Conservation (phyloP, 2,329 filamentous ascomycete species). For the Setomelanomma holmii region DNA sequence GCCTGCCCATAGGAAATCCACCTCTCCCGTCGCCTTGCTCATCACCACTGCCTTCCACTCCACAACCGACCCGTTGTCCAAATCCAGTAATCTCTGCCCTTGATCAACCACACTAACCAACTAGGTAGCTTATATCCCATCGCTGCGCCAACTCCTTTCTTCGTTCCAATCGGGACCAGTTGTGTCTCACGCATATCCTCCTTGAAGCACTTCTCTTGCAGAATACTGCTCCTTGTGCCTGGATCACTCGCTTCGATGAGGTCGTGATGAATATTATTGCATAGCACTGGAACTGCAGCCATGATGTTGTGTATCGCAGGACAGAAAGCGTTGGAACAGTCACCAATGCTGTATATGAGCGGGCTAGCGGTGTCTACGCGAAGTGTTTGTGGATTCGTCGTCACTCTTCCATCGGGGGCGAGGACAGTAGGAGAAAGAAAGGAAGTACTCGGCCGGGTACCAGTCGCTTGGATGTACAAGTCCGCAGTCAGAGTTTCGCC, state of each 20-base stretch:
- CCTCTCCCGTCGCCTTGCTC: neutral
- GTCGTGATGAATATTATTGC: slow-evolving; percentile 59
- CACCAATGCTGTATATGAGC: slow-evolving; percentile 32
- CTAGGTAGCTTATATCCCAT: slow-evolving; percentile 47
- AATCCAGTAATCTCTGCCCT: slow-evolving; percentile 55
- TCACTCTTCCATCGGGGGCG: slow-evolving; percentile 31
- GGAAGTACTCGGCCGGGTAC: slow-evolving; percentile 40
- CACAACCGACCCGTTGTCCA: slow-evolving; percentile 58
- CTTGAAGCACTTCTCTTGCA: slow-evolving; percentile 26
- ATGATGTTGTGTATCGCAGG: slow-evolving; percentile 1
- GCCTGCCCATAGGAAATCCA: no score
- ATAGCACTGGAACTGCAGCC: slow-evolving; percentile 38
- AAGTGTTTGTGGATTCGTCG: slow-evolving; percentile 35
- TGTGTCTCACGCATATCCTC: slow-evolving; percentile 30
- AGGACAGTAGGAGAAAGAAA: slow-evolving; percentile 36
- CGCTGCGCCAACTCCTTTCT: slow-evolving; percentile 35
- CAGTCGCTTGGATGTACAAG: slow-evolving; percentile 46
- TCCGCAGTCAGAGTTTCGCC: slow-evolving; percentile 47
- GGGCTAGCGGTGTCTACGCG: slow-evolving; percentile 30
- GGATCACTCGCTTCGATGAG: slow-evolving; percentile 48
- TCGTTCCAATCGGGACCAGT: slow-evolving; percentile 35
- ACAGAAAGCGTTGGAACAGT: neutral
- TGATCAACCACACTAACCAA: slow-evolving; percentile 47
- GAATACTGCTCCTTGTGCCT: slow-evolving; percentile 8
- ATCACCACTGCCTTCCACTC: slow-evolving; percentile 59